Base-by-base conservation (phyloP, 306 rosid species). In the Arachis stenosperma region DNA sequence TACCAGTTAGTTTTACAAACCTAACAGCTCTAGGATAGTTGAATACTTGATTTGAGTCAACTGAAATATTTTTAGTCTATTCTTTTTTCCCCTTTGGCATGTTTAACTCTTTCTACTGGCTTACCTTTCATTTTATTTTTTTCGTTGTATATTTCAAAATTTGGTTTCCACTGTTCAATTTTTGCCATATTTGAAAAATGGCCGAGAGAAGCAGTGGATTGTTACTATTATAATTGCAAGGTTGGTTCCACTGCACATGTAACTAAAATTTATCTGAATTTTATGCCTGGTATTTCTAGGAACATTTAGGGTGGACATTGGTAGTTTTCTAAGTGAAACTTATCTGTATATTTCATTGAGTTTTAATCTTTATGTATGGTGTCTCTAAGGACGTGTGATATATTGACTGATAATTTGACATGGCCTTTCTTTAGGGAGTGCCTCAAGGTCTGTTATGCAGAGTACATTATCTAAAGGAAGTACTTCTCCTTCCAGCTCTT, bases 401-500 rank as follows among this genome's bases (percentile, higher is more conserved):
- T 78, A 60, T 67, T 67, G 73, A 69, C 60, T 2, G 37, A 33
- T 33, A 33, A 33, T 50, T 63, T 77, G 74, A 72, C 77, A 75
- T 84, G 67, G 76, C 67, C 72, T 81, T 81, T 84, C 85, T 78
- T 70, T 79, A 93, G 98, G 98, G 97, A 64, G 83, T 93, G 63
- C 98, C 96, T 37, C 98, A 93, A 79, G 90, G 86, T 65, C 81
- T 93, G 82, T 78, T 93, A 71, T 86, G 90, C 85, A 87, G 93
- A 84, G 92, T 93, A 50, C 94, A 88, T 78, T 86, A 84, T 75
- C 86, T 93, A 65, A 93, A 87, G 81, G 98, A 89, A 82, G 79
- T 67, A 58, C 92, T 93, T 78, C 96, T 93, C 81, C 80, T 89
- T 67, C 98, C 97, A 53, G 96, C 96, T 79, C 98, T 90, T 46